Base-by-base conservation (phyloP, 2,329 filamentous ascomycete species). In the Zasmidium angulare region DNA sequence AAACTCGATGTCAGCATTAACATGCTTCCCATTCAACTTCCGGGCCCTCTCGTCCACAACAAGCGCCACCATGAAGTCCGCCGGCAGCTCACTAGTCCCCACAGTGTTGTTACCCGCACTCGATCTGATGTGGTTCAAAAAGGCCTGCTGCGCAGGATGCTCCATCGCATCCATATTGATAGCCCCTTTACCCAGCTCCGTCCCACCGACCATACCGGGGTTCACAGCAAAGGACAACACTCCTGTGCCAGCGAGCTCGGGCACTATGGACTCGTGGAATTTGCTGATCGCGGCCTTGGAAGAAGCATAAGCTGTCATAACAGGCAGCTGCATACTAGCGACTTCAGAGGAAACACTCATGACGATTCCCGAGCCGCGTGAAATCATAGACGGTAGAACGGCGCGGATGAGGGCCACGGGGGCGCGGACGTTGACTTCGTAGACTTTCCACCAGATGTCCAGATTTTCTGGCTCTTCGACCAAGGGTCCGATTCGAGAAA, bases 231-330 rank as follows among this genome's bases (percentile, higher is more conserved):
- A 67, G 1, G 63, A 63, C 2, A 57, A 14, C 2, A 67, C 50
- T 11, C 63, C 65, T 1, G 61, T 61, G n/a, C 57, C 62, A 20
- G 62, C 47, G 4, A 68, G 61, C 54, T 68, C 65, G 17, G 52
- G 22, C n/a, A 53, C 46, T 10, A 68, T 43, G 11, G 52, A 46
- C 20, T 68, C 63, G 53, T 68, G 65, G 57, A 68, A 69, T 36
- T 68, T 68, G 60, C 53, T 60, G 40, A 69, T 65, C 29, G 67
- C 66, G 1, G 65, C 66, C 46, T 68, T 68, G 29, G 65, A 66
- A 1, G 65, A 65, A 21, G 62, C 50, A 46, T 69, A 67, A 9
- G 66, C 67, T 1, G 63, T 63, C 64, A 68, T 68, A 51, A 58
- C 59, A 1, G 64, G 66, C 0, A 66, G 52, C 9, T 22, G 23